Evolutionary conservation across 495 filamentous ascomycete species (phyloP).

Genomic region (Poronia punctata): DNA sequence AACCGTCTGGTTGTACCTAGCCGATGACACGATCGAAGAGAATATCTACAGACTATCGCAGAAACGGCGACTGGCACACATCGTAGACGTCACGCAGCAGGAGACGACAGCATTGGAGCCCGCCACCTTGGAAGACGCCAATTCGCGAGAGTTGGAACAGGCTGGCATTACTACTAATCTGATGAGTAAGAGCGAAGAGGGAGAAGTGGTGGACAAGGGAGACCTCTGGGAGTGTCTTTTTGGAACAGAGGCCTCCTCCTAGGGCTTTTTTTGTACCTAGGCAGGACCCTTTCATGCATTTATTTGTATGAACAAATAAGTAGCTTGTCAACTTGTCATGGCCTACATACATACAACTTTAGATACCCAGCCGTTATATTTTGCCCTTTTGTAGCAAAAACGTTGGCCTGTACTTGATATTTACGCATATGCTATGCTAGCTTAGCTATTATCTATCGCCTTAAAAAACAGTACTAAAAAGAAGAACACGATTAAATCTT

Average conservation of each 20-base stretch:
- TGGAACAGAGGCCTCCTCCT: slow-evolving; percentile 32
- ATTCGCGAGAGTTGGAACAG: slow-evolving; percentile 72
- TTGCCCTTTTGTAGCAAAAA: too few species aligned
- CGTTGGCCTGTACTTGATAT: too few species aligned
- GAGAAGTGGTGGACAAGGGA: slow-evolving; percentile 70
- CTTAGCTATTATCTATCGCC: too few species aligned
- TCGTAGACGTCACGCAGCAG: slow-evolving; percentile 39
- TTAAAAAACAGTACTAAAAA: too few species aligned
- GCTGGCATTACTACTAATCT: slow-evolving; percentile 55
- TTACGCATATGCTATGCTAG: too few species aligned
- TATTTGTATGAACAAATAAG: too few species aligned
- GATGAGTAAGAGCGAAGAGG: slow-evolving; percentile 60
- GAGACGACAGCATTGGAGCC: slow-evolving; percentile 24
- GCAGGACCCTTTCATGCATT: too few species aligned
- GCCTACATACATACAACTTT: too few species aligned
- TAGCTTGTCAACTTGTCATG: too few species aligned
- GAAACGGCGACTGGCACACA: slow-evolving; percentile 65
- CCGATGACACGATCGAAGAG: slow-evolving; percentile 82
- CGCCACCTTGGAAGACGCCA: slow-evolving; percentile 69
- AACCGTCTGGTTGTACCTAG: slow-evolving; percentile 91
- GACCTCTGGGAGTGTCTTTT: slow-evolving; percentile 92
- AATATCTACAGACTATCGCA: slow-evolving; percentile 84
- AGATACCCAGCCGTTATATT: too few species aligned
- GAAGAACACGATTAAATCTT: too few species aligned
- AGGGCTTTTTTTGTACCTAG: background rate